Evolutionary conservation across 73 alveolate genomes (phyloP).

Genomic region (Blepharisma japonicum): DNA sequence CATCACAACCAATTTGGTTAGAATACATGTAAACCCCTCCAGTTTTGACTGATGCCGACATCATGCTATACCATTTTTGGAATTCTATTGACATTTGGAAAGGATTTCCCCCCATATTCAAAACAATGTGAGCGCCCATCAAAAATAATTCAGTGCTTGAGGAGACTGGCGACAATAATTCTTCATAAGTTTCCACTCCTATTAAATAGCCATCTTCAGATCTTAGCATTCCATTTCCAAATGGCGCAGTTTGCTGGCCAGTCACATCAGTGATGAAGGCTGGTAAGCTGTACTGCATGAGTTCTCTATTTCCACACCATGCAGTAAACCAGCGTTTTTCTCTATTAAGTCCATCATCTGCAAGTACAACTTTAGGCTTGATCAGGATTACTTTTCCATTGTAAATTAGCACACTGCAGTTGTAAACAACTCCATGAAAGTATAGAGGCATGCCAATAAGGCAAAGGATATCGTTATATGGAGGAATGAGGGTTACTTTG

Average conservation of each 20-base stretch:
- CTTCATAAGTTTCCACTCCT: conserved; percentile 79
- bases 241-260: conserved; percentile 43
- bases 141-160: conserved; percentile 33
- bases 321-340: conserved; percentile 88
- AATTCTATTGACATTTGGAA: conserved; percentile 14
- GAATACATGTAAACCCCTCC: conserved; percentile 74
- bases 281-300: conserved; percentile 60
- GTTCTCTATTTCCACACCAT: conserved; percentile 64
- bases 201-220: conserved; percentile 55
- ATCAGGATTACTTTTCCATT: conserved; percentile 66
- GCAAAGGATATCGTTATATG: conserved; percentile 45
- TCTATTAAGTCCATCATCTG: conserved; percentile 79
- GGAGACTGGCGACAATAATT: conserved; percentile 64
- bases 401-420: conserved; percentile 60
- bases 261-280: conserved; percentile 35
- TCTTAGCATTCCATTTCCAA: conserved; percentile 70
- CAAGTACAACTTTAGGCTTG: conserved; percentile 81
- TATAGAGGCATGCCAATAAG: conserved; percentile 82
- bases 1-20: conserved; percentile 72
- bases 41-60: conserved; percentile 47
- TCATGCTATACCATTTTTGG: not conserved
- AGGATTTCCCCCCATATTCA: conserved; percentile 67
- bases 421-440: conserved; percentile 55
- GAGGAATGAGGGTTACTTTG: conserved; percentile 37
- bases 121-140: conserved; percentile 77